phyloP scores from a whole-genome alignment of 1,284 basidiomycete genomes.

The Ustilago vetiveriae region DNA sequence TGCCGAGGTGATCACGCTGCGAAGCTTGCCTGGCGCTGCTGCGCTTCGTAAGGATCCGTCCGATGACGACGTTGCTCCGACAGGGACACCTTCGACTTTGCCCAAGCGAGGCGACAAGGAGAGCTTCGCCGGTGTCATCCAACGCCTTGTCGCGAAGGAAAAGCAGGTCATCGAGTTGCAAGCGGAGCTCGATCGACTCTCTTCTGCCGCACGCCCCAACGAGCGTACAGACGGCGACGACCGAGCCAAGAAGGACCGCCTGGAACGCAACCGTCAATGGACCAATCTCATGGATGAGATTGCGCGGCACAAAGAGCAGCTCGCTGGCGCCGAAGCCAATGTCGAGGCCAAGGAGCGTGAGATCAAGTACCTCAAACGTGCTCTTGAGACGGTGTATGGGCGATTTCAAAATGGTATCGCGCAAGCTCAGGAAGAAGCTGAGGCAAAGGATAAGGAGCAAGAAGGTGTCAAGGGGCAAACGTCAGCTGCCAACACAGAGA shows the following conservation, averaged over 20 bases:
- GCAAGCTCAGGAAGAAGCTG: constrained; percentile 65
- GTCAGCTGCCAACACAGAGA: constrained; percentile 21
- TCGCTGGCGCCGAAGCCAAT: constrained; percentile 72
- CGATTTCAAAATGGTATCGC: constrained; percentile 72
- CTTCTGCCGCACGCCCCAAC: constrained; percentile 30
- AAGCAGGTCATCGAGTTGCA: constrained; percentile 81
- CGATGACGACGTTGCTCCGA: constrained; percentile 10
- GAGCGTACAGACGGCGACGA: constrained; percentile 49
- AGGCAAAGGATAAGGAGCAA: constrained; percentile 34
- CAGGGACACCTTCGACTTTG: constrained; percentile 22
- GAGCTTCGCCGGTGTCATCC: constrained; percentile 80
- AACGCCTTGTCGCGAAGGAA: constrained; percentile 83
- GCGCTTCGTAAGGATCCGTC: constrained; percentile 20
- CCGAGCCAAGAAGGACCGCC: constrained; percentile 76
- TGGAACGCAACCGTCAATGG: constrained; percentile 81
- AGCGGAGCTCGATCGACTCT: constrained; percentile 74
- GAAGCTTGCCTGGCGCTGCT: constrained; percentile 69
- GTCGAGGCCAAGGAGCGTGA: constrained; percentile 77
- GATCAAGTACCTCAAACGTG: constrained; percentile 79
- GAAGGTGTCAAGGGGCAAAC: constrained; percentile 9
- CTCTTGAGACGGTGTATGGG: constrained; percentile 83
- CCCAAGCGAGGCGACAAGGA: constrained; percentile 50
- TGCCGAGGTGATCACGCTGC: constrained; percentile 76
- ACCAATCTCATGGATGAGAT: constrained; percentile 81
- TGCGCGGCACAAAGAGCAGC: constrained; percentile 76